Evolutionary conservation across 768 basidiomycete genomes (phyloP).

Genomic region (Leccinum pellstonianum): DNA sequence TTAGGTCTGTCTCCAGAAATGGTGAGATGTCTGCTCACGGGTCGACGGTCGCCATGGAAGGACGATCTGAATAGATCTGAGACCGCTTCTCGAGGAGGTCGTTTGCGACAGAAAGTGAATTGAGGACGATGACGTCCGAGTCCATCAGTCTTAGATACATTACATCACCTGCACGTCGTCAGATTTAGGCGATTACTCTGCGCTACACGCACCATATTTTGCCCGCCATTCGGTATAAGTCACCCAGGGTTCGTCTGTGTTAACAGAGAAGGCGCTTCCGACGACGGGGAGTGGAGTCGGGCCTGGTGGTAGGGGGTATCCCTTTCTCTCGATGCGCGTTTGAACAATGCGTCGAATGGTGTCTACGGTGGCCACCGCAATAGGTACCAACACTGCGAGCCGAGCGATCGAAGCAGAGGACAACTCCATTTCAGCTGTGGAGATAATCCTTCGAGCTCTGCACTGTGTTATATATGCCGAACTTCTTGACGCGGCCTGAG

Average conservation of each 20-base stretch:
- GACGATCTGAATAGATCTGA: neutral
- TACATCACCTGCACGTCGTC: neutral
- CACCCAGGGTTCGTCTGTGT: neutral
- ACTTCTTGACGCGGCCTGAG: neutral
- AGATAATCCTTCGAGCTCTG: neutral
- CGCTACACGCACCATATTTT: neutral
- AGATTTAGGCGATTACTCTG: neutral
- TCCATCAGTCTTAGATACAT: neutral
- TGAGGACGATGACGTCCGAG: neutral
- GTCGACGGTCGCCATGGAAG: neutral
- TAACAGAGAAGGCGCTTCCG: neutral
- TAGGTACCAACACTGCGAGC: neutral
- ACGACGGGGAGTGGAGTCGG: neutral
- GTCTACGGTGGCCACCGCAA: neutral
- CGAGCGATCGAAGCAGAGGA: neutral
- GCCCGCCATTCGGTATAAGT: neutral
- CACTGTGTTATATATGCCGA: neutral
- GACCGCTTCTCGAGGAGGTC: neutral
- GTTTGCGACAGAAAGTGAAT: neutral
- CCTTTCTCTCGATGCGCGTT: neutral
- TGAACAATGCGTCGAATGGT: neutral
- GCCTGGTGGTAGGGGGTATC: neutral
- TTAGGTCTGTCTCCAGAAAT: neutral
- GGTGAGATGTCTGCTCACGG: neutral
- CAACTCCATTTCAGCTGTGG: neutral